phyloP scores from a whole-genome alignment of 73 alveolate species.

The Paramecium sonneborni region DNA sequence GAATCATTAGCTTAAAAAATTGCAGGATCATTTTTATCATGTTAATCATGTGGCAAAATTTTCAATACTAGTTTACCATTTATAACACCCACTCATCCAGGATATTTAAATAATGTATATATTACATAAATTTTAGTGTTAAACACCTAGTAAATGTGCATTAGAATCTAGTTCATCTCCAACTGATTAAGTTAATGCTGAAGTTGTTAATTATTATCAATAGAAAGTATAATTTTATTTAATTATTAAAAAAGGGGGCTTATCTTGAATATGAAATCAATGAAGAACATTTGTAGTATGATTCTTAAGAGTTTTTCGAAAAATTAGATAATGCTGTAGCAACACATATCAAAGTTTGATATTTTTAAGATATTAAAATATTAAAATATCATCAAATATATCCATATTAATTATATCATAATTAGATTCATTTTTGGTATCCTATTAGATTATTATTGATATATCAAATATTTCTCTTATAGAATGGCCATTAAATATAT shows the following conservation, averaged over 20 bases:
- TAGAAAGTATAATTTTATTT: background rate
- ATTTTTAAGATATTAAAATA: background rate
- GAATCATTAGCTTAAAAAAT: background rate
- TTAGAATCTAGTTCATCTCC: background rate
- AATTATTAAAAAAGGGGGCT: background rate
- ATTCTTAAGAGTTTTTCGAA: slow-evolving; percentile 14
- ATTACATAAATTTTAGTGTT: background rate
- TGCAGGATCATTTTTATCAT: background rate
- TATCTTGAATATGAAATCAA: slow-evolving; percentile 7
- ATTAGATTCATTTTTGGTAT: background rate
- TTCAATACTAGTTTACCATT: slow-evolving; percentile 42
- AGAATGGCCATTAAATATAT: slow-evolving; percentile 27
- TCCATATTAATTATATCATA: background rate
- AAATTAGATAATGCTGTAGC: background rate
- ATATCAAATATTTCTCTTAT: background rate
- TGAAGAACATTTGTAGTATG: slow-evolving; percentile 29
- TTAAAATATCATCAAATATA: slow-evolving; percentile 33
- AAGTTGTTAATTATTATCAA: slow-evolving; percentile 25
- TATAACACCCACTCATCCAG: slow-evolving; percentile 30
- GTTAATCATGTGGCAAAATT: slow-evolving; percentile 35
- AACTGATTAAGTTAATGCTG: background rate
- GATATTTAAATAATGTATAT: slow-evolving; percentile 31
- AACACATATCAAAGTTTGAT: slow-evolving; percentile 7
- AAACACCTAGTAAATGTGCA: background rate
- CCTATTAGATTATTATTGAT: background rate